These are phyloP conservation scores for Monascus purpureus DNA, from an alignment of 495 filamentous ascomycete species.

Conservation along the genomic window DNA sequence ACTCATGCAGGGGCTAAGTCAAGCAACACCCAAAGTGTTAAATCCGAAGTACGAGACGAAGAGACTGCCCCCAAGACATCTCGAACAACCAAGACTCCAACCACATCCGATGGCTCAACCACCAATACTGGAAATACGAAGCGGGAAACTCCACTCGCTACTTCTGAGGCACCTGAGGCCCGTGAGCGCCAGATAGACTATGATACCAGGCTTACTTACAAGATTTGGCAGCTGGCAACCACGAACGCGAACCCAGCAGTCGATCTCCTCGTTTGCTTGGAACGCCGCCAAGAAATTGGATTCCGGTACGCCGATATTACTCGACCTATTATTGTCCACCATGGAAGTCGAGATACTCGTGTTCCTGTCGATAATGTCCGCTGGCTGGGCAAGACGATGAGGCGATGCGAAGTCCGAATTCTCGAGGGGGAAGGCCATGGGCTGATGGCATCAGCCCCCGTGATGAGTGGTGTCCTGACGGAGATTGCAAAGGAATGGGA, in stretches of 20 bases:
- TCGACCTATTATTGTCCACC: constrained; percentile 79
- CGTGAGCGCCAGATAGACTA: constrained; percentile 65
- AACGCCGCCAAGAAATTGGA: constrained; percentile 81
- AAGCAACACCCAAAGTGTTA: constrained; percentile 34
- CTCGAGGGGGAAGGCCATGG: constrained; percentile 91
- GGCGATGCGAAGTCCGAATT: constrained; percentile 77
- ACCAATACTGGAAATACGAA: constrained; percentile 1
- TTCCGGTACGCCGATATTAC: constrained; percentile 97
- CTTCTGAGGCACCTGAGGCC: constrained; percentile 26
- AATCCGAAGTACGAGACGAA: constrained; percentile 38
- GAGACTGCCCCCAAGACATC: constrained; percentile 17
- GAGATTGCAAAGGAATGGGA: constrained; percentile 94
- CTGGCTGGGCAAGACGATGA: constrained; percentile 92
- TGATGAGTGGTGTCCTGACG: constrained; percentile 86
- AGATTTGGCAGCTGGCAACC: constrained; percentile 91
- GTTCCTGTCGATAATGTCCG: constrained; percentile 91
- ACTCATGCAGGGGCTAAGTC: constrained; percentile 11
- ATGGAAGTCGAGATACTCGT: constrained; percentile 79
- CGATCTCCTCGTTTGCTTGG: constrained; percentile 83
- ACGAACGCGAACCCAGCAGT: constrained; percentile 86
- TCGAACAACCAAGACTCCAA: constrained; percentile 8
- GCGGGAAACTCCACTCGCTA: constrained; percentile 5
- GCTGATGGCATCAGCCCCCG: constrained; percentile 82
- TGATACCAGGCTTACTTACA: constrained; percentile 73
- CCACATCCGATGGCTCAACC: constrained; percentile 7